These are phyloP conservation scores for Sarcodon aspratus DNA, from an alignment of 768 basidiomycete species.

Conservation along the genomic window DNA sequence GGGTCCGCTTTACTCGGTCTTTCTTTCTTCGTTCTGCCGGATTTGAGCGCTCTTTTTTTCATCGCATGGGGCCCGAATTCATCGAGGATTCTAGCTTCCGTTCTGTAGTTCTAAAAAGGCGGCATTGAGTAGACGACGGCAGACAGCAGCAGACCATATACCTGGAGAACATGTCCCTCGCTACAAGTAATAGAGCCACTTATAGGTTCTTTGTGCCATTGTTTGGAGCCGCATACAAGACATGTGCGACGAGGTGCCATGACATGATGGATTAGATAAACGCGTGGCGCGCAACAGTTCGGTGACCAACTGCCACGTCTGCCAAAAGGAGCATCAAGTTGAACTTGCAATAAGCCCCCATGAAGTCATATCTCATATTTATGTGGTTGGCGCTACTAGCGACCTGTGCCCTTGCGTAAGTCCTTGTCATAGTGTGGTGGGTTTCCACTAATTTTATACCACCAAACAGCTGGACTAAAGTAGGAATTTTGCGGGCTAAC, in stretches of 20 bases:
- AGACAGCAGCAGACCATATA: conserved; percentile 14
- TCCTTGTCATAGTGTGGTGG: background rate
- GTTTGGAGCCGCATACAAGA: conserved; percentile 67
- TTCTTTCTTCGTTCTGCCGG: conserved; percentile 38
- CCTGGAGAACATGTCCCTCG: conserved; percentile 88
- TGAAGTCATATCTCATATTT: background rate
- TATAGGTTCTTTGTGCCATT: conserved; percentile 80
- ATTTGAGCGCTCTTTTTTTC: conserved; percentile 57
- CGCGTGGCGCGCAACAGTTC: background rate
- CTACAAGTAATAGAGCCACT: conserved; percentile 78
- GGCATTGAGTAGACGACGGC: background rate
- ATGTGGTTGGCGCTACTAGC: background rate
- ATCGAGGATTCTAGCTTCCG: conserved; percentile 65
- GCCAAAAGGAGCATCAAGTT: background rate
- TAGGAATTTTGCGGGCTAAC: background rate
- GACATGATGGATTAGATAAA: background rate
- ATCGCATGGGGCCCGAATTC: conserved; percentile 50
- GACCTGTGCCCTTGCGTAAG: background rate
- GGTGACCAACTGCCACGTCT: background rate
- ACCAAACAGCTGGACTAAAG: background rate
- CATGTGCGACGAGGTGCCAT: conserved; percentile 64
- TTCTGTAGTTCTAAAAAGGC: conserved; percentile 58
- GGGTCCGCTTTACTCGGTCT: conserved; percentile 43
- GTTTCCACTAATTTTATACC: background rate
- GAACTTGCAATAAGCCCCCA: background rate